Percentiles rank a stretch among this genome's conserved stretches.
These are phyloP conservation scores for Zangia roseola DNA, from an alignment of 768 basidiomycete genomes.

Conservation along the genomic window DNA sequence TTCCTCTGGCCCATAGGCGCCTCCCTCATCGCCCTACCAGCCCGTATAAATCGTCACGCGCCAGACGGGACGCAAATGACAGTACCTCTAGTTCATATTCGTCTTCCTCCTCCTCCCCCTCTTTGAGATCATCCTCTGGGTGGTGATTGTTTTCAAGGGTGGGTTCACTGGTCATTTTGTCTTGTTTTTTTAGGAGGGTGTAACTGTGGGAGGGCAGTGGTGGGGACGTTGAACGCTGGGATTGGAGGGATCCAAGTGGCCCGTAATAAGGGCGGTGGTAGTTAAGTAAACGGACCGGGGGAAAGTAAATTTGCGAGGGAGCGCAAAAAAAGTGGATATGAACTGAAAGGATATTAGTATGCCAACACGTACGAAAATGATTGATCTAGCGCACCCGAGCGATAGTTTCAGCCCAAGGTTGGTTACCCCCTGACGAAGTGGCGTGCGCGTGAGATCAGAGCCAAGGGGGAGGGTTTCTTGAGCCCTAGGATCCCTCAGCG, in stretches of 20 bases:
- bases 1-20: constrained; percentile 7
- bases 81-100: constrained; percentile 27
- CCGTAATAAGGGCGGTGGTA: constrained; percentile 11
- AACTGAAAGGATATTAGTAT: neutral
- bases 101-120: constrained; percentile 30
- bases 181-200: neutral
- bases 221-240: constrained; percentile 5
- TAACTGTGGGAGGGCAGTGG: neutral
- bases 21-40: constrained; percentile 22
- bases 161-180: constrained; percentile 24
- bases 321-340: neutral
- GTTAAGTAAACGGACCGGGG: constrained; percentile 9
- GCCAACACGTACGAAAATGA: too few relatives aligned
- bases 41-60: neutral
- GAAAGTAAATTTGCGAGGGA: constrained; percentile 1
- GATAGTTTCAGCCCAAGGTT: too few relatives aligned
- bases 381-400: too few relatives aligned
- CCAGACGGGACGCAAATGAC: neutral
- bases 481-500: too few relatives aligned
- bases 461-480: too few relatives aligned
- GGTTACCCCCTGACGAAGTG: too few relatives aligned
- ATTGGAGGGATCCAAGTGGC: neutral
- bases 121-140: constrained; percentile 4
- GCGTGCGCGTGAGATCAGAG: too few relatives aligned
- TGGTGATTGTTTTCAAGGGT: neutral